Evolutionary conservation across 495 filamentous ascomycete genomes (phyloP).

Genomic region (Neurospora sp.): DNA sequence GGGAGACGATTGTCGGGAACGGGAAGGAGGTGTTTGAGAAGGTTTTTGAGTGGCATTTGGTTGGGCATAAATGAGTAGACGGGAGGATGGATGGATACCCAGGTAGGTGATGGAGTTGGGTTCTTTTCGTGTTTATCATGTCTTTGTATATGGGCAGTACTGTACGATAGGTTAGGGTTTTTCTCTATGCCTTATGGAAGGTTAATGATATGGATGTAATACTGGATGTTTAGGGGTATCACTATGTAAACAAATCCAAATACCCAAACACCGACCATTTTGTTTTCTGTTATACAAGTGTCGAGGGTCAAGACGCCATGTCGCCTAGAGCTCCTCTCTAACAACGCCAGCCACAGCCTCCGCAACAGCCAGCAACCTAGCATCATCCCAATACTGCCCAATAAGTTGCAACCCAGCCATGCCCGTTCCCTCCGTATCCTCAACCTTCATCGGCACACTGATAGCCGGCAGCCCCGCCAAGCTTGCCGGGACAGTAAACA

Average conservation of each 20-base stretch:
- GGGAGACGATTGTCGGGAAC: slow-evolving; percentile 72
- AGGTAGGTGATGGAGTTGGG: not conserved
- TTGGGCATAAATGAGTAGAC: slow-evolving; percentile 31
- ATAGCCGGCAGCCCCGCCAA: slow-evolving; percentile 85
- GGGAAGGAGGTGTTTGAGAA: slow-evolving; percentile 71
- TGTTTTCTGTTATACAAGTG: not conserved
- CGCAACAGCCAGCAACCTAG: slow-evolving; percentile 48
- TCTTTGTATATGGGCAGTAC: not conserved
- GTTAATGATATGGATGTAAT: not conserved
- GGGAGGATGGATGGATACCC: not conserved
- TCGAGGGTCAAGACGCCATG: not conserved
- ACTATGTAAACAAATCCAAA: not conserved
- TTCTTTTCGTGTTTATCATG: not conserved
- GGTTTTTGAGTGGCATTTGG: slow-evolving; percentile 78
- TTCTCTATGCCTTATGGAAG: not conserved
- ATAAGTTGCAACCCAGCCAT: slow-evolving; percentile 77
- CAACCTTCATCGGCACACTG: slow-evolving; percentile 58
- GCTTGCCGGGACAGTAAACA: slow-evolving; percentile 91
- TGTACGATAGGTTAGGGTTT: not conserved
- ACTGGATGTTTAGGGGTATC: not conserved
- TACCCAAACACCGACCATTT: not conserved
- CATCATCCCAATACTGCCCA: slow-evolving; percentile 85
- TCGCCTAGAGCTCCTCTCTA: not conserved
- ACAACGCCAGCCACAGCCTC: slow-evolving; percentile 24
- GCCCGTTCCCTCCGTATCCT: slow-evolving; percentile 14